A percentile compares a stretch with the other conserved stretches of the same genome.
phyloP scores from a whole-genome alignment of 805 yeast species.

The Hanseniaspora guilliermondii region DNA sequence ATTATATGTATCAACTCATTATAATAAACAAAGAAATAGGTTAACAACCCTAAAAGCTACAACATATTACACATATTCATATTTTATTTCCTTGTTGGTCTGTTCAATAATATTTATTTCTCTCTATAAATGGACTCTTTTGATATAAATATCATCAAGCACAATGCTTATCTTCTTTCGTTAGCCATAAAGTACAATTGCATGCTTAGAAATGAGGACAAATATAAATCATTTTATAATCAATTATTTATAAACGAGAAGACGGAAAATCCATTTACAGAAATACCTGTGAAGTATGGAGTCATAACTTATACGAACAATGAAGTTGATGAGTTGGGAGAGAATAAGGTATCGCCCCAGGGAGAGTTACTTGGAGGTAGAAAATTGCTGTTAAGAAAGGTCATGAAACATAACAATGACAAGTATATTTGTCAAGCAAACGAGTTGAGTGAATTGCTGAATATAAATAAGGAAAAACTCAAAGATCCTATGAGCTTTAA shows the following conservation, averaged over 20 bases:
- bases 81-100: too few relatives aligned
- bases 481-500: not conserved
- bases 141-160: not conserved
- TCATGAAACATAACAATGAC: not conserved
- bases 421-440: not conserved
- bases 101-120: too few relatives aligned
- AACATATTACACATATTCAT: too few relatives aligned
- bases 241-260: not conserved
- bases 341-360: not conserved
- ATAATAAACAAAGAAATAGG: too few relatives aligned
- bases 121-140: not conserved
- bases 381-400: not conserved
- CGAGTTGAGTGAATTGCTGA: not conserved
- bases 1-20: too few relatives aligned
- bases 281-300: not conserved
- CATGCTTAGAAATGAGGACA: not conserved
- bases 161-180: not conserved
- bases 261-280: not conserved
- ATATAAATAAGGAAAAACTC: not conserved
- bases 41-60: too few relatives aligned
- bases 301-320: not conserved
- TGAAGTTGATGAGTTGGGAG: slow-evolving; percentile 4
- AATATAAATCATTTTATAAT: not conserved
- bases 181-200: not conserved
- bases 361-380: not conserved